Evolutionary conservation across 495 filamentous ascomycete genomes (phyloP).

Genomic region (Annulohypoxylon nitens): DNA sequence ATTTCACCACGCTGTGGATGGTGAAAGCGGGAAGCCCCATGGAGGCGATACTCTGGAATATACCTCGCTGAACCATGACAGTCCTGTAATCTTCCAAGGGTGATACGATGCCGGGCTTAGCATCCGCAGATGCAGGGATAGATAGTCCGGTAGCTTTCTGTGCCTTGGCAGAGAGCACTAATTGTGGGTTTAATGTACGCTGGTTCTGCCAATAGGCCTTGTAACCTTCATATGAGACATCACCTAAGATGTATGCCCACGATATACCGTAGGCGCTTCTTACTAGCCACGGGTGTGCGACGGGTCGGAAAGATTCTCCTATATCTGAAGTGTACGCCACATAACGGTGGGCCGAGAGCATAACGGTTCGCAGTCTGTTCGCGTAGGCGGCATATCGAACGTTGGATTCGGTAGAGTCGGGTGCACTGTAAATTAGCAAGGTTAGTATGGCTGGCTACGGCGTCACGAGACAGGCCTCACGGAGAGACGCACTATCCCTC

Average conservation of each 20-base stretch:
- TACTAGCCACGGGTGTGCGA: constrained; percentile 87
- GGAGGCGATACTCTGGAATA: constrained; percentile 90
- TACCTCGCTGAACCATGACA: constrained; percentile 88
- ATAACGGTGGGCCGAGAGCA: constrained; percentile 92
- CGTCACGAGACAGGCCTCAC: constrained; percentile 20
- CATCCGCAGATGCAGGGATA: constrained; percentile 33
- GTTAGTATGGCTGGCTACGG: constrained; percentile 23
- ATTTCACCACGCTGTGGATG: constrained; percentile 90
- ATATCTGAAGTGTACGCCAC: constrained; percentile 98
- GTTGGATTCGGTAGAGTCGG: constrained; percentile 84
- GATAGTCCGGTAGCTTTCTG: constrained; percentile 55
- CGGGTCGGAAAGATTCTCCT: constrained; percentile 94
- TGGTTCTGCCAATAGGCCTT: constrained; percentile 92
- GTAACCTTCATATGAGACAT: constrained; percentile 94
- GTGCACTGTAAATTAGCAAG: constrained; percentile 65
- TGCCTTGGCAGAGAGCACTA: constrained; percentile 57
- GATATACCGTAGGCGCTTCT: constrained; percentile 88
- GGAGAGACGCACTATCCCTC: constrained; percentile 78
- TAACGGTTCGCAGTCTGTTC: constrained; percentile 85
- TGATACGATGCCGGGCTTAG: constrained; percentile 68
- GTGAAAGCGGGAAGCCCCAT: constrained; percentile 98
- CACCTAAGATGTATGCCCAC: constrained; percentile 91
- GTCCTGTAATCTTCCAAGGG: constrained; percentile 90
- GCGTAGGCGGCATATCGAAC: constrained; percentile 95
- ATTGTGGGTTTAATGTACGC: constrained; percentile 63